Evolutionary conservation across 108 stramenopile genomes (phyloP), one percentile per base, ranked within the genome.

Genomic region (Cyclotella choctawhatcheeana): DNA sequence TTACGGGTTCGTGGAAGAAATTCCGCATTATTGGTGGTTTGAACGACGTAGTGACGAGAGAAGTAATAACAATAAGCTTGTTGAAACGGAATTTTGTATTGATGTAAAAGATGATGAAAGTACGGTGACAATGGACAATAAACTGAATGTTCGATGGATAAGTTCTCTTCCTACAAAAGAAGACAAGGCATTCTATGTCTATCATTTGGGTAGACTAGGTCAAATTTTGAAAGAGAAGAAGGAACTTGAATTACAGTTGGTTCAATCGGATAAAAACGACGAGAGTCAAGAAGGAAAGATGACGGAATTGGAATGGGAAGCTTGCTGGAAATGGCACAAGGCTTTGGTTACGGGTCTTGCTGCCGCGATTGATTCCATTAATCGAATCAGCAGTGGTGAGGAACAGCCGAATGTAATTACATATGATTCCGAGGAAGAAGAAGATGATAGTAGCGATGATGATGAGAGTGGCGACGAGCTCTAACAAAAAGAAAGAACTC

Each of bases 21-120:
- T 71, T 16, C 81, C 81, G 13, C 81, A 82, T 18, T 51, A 58
- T 34, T 82, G 81, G 81, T 24, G 48, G 47, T 76, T 82, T 44
- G 77, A 78, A 43, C 58, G 33, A 25, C 0, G 61, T 17, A 22
- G 21, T 10, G 58, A 34, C n/a, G 77, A 78, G 30, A 47, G 33
- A 25, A 1, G 61, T 17, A 22, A 29, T 10, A 45, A 34, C 16
- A 33, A 67, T 60, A n/a, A 50, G 31, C 33, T 63, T 20, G 48
- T 73, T 69, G 72, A 73, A 32, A 60, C 69, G 30, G 59, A 60
- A 40, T 60, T 60, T 40, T 60, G 59, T 40, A 1, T 60, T n/a
- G 59, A 60, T 3, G 40, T 37, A 60, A 60, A 3, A 6, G 34
- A n/a, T n/a, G n/a, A n/a, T n/a, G n/a, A n/a, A n/a, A n/a, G n/a